Conservation (phyloP, 1,139 yeast species). For the Eremothecium sinecaudum region DNA sequence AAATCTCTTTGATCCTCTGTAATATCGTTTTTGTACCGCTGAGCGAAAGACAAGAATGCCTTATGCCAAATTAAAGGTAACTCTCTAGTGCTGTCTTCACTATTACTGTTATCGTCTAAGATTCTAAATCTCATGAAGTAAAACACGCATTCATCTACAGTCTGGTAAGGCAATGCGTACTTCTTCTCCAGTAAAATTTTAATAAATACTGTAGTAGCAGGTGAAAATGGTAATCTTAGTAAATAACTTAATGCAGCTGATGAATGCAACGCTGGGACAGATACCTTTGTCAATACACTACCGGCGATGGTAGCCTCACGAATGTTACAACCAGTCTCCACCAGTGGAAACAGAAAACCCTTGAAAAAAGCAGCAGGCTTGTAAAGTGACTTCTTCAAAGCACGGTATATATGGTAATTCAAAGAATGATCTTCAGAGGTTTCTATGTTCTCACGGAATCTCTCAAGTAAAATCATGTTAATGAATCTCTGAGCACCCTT, state of each 20-base stretch:
- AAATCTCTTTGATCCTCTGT: constrained; percentile 97
- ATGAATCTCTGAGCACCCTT: constrained; percentile 83
- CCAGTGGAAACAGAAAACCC: constrained; percentile 86
- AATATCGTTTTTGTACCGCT: constrained; percentile 90
- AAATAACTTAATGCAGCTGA: constrained; percentile 88
- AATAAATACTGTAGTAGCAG: constrained; percentile 85
- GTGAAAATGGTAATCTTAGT: constrained; percentile 73
- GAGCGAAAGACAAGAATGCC: constrained; percentile 87
- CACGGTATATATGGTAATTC: constrained; percentile 86
- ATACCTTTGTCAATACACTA: constrained; percentile 77
- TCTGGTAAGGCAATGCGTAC: constrained; percentile 94
- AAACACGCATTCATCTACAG: constrained; percentile 89
- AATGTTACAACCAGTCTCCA: constrained; percentile 73
- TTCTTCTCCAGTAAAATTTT: constrained; percentile 85
- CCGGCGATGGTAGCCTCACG: constrained; percentile 95
- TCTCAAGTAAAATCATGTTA: constrained; percentile 63
- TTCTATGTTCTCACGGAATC: constrained; percentile 77
- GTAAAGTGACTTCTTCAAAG: constrained; percentile 84
- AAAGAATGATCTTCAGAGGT: constrained; percentile 54
- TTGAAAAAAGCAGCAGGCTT: constrained; percentile 97
- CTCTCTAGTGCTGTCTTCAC: constrained; percentile 42
- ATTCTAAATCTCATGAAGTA: constrained; percentile 84
- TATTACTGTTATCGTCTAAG: constrained; percentile 36
- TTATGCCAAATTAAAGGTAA: constrained; percentile 97
- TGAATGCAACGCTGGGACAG: constrained; percentile 91